Percentiles rank a stretch among this genome's conserved stretches.
These are phyloP conservation scores for Aspergillus ochraceoroseus DNA, from an alignment of 2,329 filamentous ascomycete genomes.

Conservation along the genomic window DNA sequence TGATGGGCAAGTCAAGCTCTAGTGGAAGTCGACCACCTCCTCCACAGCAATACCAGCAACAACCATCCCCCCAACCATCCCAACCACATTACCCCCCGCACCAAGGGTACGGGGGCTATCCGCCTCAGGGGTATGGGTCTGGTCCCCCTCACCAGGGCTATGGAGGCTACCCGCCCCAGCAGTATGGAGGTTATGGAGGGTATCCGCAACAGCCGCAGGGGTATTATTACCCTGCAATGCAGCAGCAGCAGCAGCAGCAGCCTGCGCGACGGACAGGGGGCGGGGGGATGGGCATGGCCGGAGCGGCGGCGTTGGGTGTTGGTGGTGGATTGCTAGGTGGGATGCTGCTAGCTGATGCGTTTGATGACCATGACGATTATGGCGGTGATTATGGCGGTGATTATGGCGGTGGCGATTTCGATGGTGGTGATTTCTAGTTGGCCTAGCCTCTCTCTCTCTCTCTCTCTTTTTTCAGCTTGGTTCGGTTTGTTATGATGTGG, in stretches of 20 bases:
- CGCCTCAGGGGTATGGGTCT: conserved; percentile 23
- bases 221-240: no score
- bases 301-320: conserved; percentile 70
- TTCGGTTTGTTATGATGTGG: no score
- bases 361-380: conserved; percentile 50
- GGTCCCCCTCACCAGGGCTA: conserved; percentile 37
- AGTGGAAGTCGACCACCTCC: conserved; percentile 19
- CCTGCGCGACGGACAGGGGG: conserved; percentile 43
- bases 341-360: conserved; percentile 62
- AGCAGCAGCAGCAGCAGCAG: conserved; percentile 35
- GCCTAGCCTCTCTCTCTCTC: conserved; percentile 3
- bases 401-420: conserved; percentile 24
- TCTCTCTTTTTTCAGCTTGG: not conserved
- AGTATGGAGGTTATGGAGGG: no score
- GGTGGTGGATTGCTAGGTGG: conserved; percentile 80
- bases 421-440: conserved; percentile 9
- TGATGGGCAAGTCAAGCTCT: conserved; percentile 44
- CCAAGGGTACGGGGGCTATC: conserved; percentile 22
- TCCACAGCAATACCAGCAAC: conserved; percentile 22
- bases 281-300: conserved; percentile 61
- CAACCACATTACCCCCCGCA: conserved; percentile 30
- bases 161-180: conserved; percentile 32
- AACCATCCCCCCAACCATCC: conserved; percentile 2
- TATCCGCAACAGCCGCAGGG: conserved; percentile 39
- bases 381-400: conserved; percentile 28